Conservation (phyloP, 495 filamentous ascomycete species). For the Massariosphaeria phaeospora region DNA sequence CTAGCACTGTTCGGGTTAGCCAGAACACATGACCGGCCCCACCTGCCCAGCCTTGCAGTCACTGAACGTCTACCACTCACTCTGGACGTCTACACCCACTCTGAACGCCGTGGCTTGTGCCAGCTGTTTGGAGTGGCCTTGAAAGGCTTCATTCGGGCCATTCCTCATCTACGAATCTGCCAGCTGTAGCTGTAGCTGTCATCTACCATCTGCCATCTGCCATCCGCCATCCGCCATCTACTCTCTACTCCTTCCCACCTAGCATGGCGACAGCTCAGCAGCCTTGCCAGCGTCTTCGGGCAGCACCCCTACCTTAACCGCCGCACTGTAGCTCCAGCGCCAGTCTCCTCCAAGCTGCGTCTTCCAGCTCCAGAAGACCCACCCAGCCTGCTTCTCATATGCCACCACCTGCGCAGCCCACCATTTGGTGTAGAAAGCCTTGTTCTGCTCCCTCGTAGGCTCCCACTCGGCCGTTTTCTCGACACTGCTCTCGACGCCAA, state of each 20-base stretch:
- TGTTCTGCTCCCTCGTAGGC: constrained; percentile 40
- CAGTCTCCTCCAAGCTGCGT: constrained; percentile 51
- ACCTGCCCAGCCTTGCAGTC: no score
- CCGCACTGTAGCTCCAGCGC: constrained; percentile 55
- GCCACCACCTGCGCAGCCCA: constrained; percentile 56
- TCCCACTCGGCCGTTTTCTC: constrained; percentile 47
- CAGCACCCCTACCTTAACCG: constrained; percentile 49
- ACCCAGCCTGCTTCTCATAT: constrained; percentile 56
- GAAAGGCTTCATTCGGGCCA: no score
- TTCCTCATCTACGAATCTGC: no score
- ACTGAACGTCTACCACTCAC: no score
- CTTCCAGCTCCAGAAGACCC: constrained; percentile 65
- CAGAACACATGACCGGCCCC: no score
- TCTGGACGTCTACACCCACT: no score
- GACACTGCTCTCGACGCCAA: constrained; percentile 46
- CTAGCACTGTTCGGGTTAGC: no score
- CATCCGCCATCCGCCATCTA: neutral
- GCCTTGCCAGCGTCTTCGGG: constrained; percentile 41
- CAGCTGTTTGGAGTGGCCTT: no score
- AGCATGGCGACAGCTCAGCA: constrained; percentile 15
- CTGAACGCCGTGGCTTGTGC: no score
- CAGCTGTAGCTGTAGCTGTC: no score
- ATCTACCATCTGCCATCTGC: no score
- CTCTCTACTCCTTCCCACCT: no score
- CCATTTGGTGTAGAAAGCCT: constrained; percentile 52